A percentile compares a stretch with the other conserved stretches of the same genome.
These are phyloP conservation scores for Chytriomyces sp. DNA, from an alignment of 192 early-diverging fungal species.

Conservation along the genomic window DNA sequence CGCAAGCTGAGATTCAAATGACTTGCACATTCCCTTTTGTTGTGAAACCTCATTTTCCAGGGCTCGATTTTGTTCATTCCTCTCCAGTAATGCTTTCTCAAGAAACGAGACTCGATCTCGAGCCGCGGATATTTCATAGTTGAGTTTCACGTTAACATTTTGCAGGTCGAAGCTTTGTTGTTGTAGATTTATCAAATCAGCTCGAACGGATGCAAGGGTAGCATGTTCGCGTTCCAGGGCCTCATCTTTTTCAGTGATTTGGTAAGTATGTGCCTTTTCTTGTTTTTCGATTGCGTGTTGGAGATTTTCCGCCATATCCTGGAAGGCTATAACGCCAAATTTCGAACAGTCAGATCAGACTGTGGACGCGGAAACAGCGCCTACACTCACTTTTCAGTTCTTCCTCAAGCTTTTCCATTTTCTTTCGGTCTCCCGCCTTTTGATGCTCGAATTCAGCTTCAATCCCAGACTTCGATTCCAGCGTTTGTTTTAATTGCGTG, in stretches of 20 bases:
- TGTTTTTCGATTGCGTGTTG: slow-evolving; percentile 11
- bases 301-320: too few species aligned
- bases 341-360: too few species aligned
- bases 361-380: too few species aligned
- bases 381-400: slow-evolving; percentile 8
- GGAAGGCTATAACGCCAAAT: too few species aligned
- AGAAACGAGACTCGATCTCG: slow-evolving; percentile 2
- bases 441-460: not conserved
- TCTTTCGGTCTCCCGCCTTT: not conserved
- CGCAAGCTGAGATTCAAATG: slow-evolving; percentile 22
- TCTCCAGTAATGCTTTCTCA: not conserved
- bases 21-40: slow-evolving; percentile 31
- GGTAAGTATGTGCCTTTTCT: not conserved
- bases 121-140: slow-evolving; percentile 12
- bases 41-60: slow-evolving; percentile 21
- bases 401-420: not conserved
- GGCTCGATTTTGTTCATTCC: not conserved
- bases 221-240: slow-evolving; percentile 9
- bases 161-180: slow-evolving; percentile 8
- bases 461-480: not conserved
- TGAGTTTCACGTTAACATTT: slow-evolving; percentile 3
- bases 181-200: slow-evolving; percentile 1
- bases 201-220: not conserved
- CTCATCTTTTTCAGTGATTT: slow-evolving; percentile 15
- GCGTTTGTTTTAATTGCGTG: not conserved